Conservation (phyloP, 305 asterid species). For the Fraxinus latifolia region DNA sequence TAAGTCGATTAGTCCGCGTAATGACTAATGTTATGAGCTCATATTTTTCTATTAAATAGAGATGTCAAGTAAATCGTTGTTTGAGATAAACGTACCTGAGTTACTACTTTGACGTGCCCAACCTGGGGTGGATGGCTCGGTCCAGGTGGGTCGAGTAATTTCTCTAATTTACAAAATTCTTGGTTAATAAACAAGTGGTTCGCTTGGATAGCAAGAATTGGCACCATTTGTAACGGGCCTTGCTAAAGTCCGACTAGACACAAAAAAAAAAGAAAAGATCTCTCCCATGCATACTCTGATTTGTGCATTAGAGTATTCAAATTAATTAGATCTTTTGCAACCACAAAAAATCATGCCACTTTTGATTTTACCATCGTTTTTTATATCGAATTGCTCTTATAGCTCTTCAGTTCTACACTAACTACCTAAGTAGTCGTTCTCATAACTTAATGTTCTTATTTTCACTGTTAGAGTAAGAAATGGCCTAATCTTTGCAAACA, state of each 20-base stretch:
- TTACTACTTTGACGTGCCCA: not conserved
- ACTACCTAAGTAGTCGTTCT: not conserved
- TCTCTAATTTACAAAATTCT: not conserved
- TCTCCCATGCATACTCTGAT: too few species aligned
- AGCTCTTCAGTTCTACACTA: not conserved
- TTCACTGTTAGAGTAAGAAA: not conserved
- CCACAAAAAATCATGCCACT: not conserved
- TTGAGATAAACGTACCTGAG: not conserved
- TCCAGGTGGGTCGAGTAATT: not conserved
- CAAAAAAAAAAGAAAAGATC: not conserved
- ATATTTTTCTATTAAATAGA: not conserved
- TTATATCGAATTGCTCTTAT: too few species aligned
- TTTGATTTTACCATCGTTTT: not conserved
- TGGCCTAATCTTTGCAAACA: not conserved
- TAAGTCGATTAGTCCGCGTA: conserved; percentile 28
- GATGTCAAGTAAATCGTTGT: not conserved
- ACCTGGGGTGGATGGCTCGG: not conserved
- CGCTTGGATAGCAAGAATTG: not conserved
- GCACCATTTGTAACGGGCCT: not conserved
- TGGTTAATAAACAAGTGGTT: too few species aligned
- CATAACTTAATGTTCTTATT: not conserved
- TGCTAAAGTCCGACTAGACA: not conserved
- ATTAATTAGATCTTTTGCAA: too few species aligned
- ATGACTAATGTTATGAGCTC: not conserved
- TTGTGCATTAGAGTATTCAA: not conserved